A percentile compares a stretch with the other conserved stretches of the same genome.
Evolutionary conservation across 768 basidiomycete species (phyloP).

Genomic region (Lactarius vividus): DNA sequence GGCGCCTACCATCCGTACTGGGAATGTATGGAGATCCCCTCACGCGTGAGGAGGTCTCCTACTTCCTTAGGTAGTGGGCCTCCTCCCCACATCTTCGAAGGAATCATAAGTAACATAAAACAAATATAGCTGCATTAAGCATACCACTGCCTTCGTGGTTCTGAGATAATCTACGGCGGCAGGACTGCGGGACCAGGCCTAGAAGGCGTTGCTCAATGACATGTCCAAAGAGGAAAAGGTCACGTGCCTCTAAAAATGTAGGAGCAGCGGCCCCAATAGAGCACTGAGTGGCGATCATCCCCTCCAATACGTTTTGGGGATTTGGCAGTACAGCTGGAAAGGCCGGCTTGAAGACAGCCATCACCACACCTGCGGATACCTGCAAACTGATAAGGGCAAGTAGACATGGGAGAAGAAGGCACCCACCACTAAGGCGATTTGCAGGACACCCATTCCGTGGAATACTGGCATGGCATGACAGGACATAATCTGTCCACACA

Average conservation of each 20-base stretch:
- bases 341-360: slow-evolving; percentile 34
- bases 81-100: slow-evolving; percentile 33
- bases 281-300: slow-evolving; percentile 29
- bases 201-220: neutral
- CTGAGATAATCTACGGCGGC: slow-evolving; percentile 28
- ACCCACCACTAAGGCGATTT: slow-evolving; percentile 31
- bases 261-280: slow-evolving; percentile 35
- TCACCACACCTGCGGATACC: slow-evolving; percentile 31
- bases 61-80: slow-evolving; percentile 31
- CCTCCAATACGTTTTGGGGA: slow-evolving; percentile 33
- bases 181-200: slow-evolving; percentile 32
- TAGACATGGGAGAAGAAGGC: neutral
- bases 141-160: slow-evolving; percentile 29
- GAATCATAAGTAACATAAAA: neutral
- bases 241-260: slow-evolving; percentile 35
- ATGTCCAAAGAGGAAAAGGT: neutral
- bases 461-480: slow-evolving; percentile 36
- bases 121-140: neutral
- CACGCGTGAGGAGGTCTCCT: slow-evolving; percentile 29
- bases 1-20: slow-evolving; percentile 29
- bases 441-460: slow-evolving; percentile 35
- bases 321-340: slow-evolving; percentile 33
- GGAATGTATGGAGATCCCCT: slow-evolving; percentile 30
- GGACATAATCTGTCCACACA: slow-evolving; percentile 31
- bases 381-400: slow-evolving; percentile 18